phyloP scores from a whole-genome alignment of 2,329 filamentous ascomycete genomes.

The Fusarium transvaalense region DNA sequence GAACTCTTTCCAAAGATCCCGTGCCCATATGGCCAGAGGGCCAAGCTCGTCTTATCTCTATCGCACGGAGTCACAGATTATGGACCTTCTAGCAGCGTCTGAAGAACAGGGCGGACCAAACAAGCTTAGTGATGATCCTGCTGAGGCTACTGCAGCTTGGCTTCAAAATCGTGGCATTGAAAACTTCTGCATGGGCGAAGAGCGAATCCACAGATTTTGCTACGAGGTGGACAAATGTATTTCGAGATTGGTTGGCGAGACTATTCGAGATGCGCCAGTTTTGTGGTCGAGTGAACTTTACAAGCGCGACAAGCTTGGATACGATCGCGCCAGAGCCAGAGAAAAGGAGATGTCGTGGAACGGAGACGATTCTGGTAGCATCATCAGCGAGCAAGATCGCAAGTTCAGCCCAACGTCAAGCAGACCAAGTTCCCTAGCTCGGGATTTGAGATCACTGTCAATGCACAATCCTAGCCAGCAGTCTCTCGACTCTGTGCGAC shows the following conservation, averaged over 20 bases:
- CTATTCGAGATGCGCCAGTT: constrained; percentile 84
- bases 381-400: constrained; percentile 68
- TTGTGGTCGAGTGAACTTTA: constrained; percentile 94
- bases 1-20: constrained; percentile 64
- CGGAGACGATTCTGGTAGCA: constrained; percentile 64
- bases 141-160: constrained; percentile 86
- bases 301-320: constrained; percentile 76
- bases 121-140: constrained; percentile 96
- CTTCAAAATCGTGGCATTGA: constrained; percentile 84
- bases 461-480: constrained; percentile 75
- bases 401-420: constrained; percentile 57
- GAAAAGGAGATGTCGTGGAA: constrained; percentile 62
- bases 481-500: constrained; percentile 77
- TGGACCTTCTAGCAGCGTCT: constrained; percentile 86
- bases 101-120: constrained; percentile 90
- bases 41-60: constrained; percentile 75
- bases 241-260: constrained; percentile 85
- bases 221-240: constrained; percentile 91
- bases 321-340: constrained; percentile 61
- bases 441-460: constrained; percentile 69
- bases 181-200: constrained; percentile 95
- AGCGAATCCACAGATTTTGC: constrained; percentile 93
- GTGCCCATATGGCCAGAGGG: constrained; percentile 61
- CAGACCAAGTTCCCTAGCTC: constrained; percentile 65
- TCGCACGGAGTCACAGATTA: constrained; percentile 84